Percentiles rank a stretch among this genome's conserved stretches.
These are phyloP conservation scores for Aspergillus sp. DNA, from an alignment of 2,329 filamentous ascomycete genomes.

Conservation along the genomic window DNA sequence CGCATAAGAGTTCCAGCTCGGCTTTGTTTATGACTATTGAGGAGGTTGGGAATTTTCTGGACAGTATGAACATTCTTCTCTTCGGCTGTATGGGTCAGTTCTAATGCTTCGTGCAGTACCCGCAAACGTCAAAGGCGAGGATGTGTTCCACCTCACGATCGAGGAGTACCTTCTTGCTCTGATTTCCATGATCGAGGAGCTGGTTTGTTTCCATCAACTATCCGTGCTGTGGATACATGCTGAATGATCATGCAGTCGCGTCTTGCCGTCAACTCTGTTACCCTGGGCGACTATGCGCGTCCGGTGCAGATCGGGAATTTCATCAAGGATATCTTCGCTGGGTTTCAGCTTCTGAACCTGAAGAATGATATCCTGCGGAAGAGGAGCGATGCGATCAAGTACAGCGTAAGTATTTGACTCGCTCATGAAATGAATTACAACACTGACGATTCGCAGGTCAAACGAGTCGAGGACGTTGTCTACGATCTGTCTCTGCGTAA, in stretches of 20 bases:
- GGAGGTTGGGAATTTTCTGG: constrained; percentile 68
- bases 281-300: constrained; percentile 74
- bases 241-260: constrained; percentile 48
- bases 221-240: constrained; percentile 1
- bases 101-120: constrained; percentile 51
- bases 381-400: constrained; percentile 88
- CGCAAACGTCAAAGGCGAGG: constrained; percentile 79
- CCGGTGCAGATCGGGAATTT: constrained; percentile 84
- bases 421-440: not conserved
- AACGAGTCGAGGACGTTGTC: constrained; percentile 96
- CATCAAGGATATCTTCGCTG: constrained; percentile 88
- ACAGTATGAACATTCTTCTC: constrained; percentile 44
- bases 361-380: constrained; percentile 90
- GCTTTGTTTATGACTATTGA: constrained; percentile 75
- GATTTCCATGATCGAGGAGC: constrained; percentile 79
- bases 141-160: constrained; percentile 90
- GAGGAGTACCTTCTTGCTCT: constrained; percentile 92
- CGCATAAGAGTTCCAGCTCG: constrained; percentile 46
- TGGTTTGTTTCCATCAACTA: constrained; percentile 40
- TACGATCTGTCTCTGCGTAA: constrained; percentile 89
- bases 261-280: constrained; percentile 88
- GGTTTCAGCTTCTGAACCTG: constrained; percentile 93
- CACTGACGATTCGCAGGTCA: constrained; percentile 48
- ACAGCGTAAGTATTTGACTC: constrained; percentile 47
- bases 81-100: not conserved